Conservation (phyloP, 208 protist species). For the Tritrichomonas musculus region DNA sequence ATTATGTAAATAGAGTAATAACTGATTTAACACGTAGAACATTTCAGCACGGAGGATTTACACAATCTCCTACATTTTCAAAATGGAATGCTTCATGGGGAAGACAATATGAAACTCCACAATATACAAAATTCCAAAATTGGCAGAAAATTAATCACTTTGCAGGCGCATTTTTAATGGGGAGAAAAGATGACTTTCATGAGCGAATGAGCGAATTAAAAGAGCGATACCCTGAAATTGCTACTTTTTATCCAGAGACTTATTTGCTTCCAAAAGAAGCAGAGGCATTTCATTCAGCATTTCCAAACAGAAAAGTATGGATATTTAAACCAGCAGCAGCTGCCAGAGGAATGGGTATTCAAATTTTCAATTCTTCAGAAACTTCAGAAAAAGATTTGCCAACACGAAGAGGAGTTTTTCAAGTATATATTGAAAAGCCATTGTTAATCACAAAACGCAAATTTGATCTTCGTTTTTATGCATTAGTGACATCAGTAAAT, state of each 20-base stretch:
- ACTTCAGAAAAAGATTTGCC: background rate
- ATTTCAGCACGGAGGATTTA: background rate
- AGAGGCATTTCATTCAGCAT: background rate
- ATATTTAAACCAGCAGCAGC: conserved; percentile 1
- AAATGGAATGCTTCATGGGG: background rate
- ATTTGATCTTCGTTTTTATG: conserved; percentile 43
- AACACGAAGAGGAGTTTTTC: background rate
- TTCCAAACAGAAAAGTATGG: background rate
- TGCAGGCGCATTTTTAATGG: background rate
- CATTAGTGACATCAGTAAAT: conserved; percentile 46
- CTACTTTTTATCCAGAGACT: background rate
- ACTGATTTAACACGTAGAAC: background rate
- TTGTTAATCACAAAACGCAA: background rate
- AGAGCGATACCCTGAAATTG: background rate
- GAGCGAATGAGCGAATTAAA: background rate
- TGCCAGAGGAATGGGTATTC: background rate
- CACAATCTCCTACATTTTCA: background rate
- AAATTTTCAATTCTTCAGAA: background rate
- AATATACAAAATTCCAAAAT: background rate
- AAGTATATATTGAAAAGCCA: conserved; percentile 27
- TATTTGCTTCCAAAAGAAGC: background rate
- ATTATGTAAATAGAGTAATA: background rate
- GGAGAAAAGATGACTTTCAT: conserved; percentile 23
- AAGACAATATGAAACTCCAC: background rate
- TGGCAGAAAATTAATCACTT: conserved; percentile 28